Base-by-base conservation (phyloP, 202 grass and related monocot genomes). In the Hordeum pubiflorum region DNA sequence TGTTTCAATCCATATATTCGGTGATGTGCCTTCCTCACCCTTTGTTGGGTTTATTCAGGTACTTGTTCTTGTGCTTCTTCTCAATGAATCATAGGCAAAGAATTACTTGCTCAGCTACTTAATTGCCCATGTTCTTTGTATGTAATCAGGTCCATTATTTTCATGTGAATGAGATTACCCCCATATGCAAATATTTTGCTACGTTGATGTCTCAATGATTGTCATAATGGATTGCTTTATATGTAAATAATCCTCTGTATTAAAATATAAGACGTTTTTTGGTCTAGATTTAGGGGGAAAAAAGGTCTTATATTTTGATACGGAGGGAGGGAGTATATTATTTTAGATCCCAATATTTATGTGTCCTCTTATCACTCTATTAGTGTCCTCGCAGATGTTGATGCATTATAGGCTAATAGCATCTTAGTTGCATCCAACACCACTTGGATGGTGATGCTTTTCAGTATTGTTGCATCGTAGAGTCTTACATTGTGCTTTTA, bases 1-100 rank as follows among this genome's bases (percentile, higher is more conserved):
- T 77, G 96, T 99, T 89, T 83, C 92, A 18, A 99, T 99, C 74
- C 96, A 99, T 83, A 91, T 99, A 93, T 99, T 99, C 74, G 96
- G 96, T 69, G 96, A 99, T 77, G 96, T 99, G 44, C 96, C 96
- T 72, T 99, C 96, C 74, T 96, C 96, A 61, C 96, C 96, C 72
- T 75, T 99, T 63, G 96, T 99, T 85, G 96, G 96, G 37, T 44
- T 96, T 88, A 76, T 99, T 78, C 87, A 99, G 96, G 96, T 99
- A 77, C 72, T 34, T 66, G 9, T 65, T 77, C 15, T 33, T 88
- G 63, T 71, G 5, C 63, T 70, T 31, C 33, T 43, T 79, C 10
- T 7, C 11, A 38, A 10, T 74, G 39, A 32, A 50, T 59, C 44
- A 6, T 29, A 71, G 34, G 58, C 9, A 29, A 81, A 79, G 29